phyloP scores from a whole-genome alignment of 495 filamentous ascomycete genomes.

The Pseudoneurospora amorphoporcata region DNA sequence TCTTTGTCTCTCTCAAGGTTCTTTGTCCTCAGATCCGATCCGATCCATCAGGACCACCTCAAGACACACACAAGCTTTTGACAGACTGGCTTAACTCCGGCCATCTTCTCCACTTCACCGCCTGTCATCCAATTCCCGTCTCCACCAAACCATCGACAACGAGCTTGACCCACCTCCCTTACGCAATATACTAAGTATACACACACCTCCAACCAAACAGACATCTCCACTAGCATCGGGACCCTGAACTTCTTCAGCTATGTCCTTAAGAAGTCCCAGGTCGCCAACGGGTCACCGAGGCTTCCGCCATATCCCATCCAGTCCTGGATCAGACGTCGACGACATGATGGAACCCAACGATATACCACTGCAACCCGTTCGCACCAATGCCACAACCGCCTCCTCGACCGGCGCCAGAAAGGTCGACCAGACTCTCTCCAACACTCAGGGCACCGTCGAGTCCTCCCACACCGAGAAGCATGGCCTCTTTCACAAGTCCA shows the following conservation, averaged over 20 bases:
- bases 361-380: slow-evolving; percentile 43
- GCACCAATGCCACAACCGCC: slow-evolving; percentile 38
- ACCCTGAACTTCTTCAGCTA: not conserved
- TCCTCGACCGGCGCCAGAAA: slow-evolving; percentile 41
- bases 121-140: not conserved
- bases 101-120: not conserved
- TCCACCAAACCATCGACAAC: not conserved
- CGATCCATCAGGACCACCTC: not conserved
- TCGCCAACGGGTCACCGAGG: slow-evolving; percentile 8
- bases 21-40: not conserved
- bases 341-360: slow-evolving; percentile 18
- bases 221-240: no score
- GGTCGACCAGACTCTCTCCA: slow-evolving; percentile 27
- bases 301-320: not conserved
- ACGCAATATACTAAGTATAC: not conserved
- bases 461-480: slow-evolving; percentile 19
- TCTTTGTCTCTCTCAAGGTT: not conserved
- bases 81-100: not conserved
- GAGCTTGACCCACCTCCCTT: not conserved
- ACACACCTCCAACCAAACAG: no score
- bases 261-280: slow-evolving; percentile 21
- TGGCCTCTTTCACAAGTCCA: slow-evolving; percentile 38
- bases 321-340: slow-evolving; percentile 8
- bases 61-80: not conserved
- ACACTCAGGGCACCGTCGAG: slow-evolving; percentile 14